Evolutionary conservation across 768 basidiomycete genomes (phyloP), one percentile per base, ranked within the genome.

Genomic region (Podaxis pistillaris): DNA sequence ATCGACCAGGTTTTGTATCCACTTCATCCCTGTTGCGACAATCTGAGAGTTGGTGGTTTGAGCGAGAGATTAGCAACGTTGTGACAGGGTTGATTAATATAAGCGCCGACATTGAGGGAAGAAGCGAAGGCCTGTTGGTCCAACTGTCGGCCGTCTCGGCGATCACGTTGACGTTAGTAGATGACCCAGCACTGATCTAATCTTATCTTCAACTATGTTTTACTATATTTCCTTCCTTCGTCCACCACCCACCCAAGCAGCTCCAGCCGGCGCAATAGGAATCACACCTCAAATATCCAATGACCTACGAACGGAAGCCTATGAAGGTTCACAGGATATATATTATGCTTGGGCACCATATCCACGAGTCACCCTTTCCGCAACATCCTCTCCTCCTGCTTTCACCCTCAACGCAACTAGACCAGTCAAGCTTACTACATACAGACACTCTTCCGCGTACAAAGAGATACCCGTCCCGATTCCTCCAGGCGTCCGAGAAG

Each of bases 291-390:
- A 96, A 72, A 85, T 97, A 63, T 86, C 89, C 33, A 96, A 97
- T 72, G 95, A 96, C 67, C 82, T 96, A 24, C 84, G 95, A 36
- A 96, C 95, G 37, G 94, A 95, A 71, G 75, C 80, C 1, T 85
- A 80, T 67, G 75, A 79, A 11, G 74, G 71, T 17, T 72, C 81
- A 0, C 79, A 83, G 60, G 88, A 93, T 63, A 83, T 96, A 40
- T 89, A 77, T 70, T 94, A 88, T 70, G 75, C 82, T 26, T 96
- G 93, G 93, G 68, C 69, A 1, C 70, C 70, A 51, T 67, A 66
- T 55, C 49, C 65, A 33, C 47, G 55, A 22, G 17, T 24, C 33
- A 19, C 37, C 36, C 22, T 24, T 33, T 28, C 57, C 9, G 40
- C 57, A 37, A 50, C 63, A 15, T 40, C 50, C n/a, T 58, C 66